These are phyloP conservation scores for Ogataea thermomethanolica DNA, from an alignment of 805 yeast genomes.

Conservation along the genomic window DNA sequence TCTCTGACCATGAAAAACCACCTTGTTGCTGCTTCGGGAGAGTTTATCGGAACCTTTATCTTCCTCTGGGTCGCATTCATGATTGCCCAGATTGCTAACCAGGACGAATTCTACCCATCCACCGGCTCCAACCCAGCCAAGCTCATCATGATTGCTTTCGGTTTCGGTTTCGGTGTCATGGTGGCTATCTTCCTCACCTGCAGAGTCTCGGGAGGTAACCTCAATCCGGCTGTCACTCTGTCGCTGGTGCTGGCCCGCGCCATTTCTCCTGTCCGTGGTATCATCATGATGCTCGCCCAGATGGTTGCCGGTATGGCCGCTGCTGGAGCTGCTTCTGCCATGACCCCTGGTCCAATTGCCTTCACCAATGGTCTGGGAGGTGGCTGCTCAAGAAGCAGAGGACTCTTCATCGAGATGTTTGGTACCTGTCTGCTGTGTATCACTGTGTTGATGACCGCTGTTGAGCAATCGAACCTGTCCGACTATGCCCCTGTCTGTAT, in stretches of 20 bases:
- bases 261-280: slow-evolving; percentile 67
- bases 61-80: slow-evolving; percentile 79
- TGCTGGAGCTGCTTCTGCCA: slow-evolving; percentile 81
- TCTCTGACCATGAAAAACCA: slow-evolving; percentile 53
- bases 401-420: slow-evolving; percentile 77
- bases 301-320: slow-evolving; percentile 87
- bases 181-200: slow-evolving; percentile 64
- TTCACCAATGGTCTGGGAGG: slow-evolving; percentile 72
- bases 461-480: slow-evolving; percentile 74
- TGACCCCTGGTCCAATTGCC: slow-evolving; percentile 76
- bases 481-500: slow-evolving; percentile 78
- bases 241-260: slow-evolving; percentile 71
- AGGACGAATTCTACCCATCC: slow-evolving; percentile 30
- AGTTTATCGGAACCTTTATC: slow-evolving; percentile 81
- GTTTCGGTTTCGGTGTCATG: slow-evolving; percentile 84
- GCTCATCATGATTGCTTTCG: slow-evolving; percentile 75
- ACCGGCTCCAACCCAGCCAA: slow-evolving; percentile 53
- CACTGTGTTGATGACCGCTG: slow-evolving; percentile 79
- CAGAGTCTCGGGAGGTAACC: slow-evolving; percentile 83
- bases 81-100: slow-evolving; percentile 78
- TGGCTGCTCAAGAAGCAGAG: slow-evolving; percentile 69
- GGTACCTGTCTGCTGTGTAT: slow-evolving; percentile 70
- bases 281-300: slow-evolving; percentile 63
- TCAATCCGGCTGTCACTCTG: slow-evolving; percentile 85
- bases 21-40: slow-evolving; percentile 67